These are phyloP conservation scores for Carex sylvatica DNA, from an alignment of 202 grass and related monocot genomes.

Conservation along the genomic window DNA sequence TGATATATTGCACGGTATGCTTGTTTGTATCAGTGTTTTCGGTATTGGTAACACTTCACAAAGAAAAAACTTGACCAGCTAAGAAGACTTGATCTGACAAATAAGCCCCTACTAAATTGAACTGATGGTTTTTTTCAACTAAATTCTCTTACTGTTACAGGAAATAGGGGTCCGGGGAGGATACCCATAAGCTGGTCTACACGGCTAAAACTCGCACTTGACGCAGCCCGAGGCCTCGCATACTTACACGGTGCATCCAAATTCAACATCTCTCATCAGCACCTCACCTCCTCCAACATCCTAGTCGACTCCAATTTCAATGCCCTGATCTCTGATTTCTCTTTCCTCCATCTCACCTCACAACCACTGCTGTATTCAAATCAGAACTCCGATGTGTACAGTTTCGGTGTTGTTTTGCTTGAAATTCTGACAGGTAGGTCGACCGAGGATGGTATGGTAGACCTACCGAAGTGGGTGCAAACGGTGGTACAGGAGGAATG, in stretches of 20 bases:
- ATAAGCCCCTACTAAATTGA: background rate
- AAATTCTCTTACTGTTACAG: slow-evolving; percentile 25
- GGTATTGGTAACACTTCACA: background rate
- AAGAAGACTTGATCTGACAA: background rate
- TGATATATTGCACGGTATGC: slow-evolving; percentile 60
- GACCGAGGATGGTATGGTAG: slow-evolving; percentile 33
- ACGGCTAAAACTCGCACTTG: slow-evolving; percentile 67
- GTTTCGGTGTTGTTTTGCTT: slow-evolving; percentile 69
- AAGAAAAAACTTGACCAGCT: background rate
- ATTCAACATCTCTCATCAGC: slow-evolving; percentile 45
- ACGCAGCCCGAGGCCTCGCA: slow-evolving; percentile 64
- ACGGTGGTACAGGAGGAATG: slow-evolving; percentile 56
- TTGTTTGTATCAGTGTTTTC: background rate
- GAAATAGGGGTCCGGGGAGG: slow-evolving; percentile 70
- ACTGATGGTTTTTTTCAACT: background rate
- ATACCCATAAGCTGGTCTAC: slow-evolving; percentile 63
- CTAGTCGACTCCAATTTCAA: slow-evolving; percentile 50
- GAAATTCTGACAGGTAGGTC: slow-evolving; percentile 67
- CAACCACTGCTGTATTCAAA: slow-evolving; percentile 10
- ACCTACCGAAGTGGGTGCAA: slow-evolving; percentile 55
- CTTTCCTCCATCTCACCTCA: slow-evolving; percentile 50
- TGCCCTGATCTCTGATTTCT: slow-evolving; percentile 70
- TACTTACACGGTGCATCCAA: slow-evolving; percentile 63
- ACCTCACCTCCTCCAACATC: slow-evolving; percentile 88
- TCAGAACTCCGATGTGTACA: slow-evolving; percentile 61